Percentiles rank a stretch among this genome's conserved stretches.
Conservation (phyloP, 2,329 filamentous ascomycete genomes). For the Coleophoma crateriformis region DNA sequence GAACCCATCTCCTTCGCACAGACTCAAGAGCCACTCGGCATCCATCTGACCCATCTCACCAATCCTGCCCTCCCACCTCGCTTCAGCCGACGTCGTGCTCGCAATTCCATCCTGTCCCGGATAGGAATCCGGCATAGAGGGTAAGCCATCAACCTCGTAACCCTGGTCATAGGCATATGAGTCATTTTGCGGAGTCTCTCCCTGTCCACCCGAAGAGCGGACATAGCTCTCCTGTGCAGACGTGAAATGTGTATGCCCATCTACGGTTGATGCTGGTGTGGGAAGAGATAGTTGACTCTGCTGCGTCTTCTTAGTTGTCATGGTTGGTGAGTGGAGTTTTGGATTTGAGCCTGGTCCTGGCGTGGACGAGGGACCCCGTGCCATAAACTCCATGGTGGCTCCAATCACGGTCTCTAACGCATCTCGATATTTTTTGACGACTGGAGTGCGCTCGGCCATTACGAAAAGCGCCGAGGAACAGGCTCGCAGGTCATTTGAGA, state of each 20-base stretch:
- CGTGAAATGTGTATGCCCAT: constrained; percentile 7
- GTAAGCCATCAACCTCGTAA: constrained; percentile 4
- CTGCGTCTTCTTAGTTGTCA: neutral
- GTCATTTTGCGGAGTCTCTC: neutral
- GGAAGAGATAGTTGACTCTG: neutral
- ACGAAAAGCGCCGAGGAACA: constrained; percentile 39
- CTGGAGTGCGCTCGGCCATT: constrained; percentile 37
- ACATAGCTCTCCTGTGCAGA: constrained; percentile 13
- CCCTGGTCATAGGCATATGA: constrained; percentile 4
- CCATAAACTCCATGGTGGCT: constrained; percentile 32
- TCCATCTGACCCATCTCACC: constrained; percentile 21
- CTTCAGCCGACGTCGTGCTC: neutral
- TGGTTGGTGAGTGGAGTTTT: neutral
- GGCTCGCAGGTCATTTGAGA: constrained; percentile 25
- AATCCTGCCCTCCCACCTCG: constrained; percentile 15
- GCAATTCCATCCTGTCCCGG: constrained; percentile 6
- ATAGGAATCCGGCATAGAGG: constrained; percentile 11
- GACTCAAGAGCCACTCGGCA: constrained; percentile 17
- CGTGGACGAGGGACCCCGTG: neutral
- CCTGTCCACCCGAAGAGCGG: constrained; percentile 2
- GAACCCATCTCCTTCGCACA: constrained; percentile 10
- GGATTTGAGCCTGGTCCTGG: neutral
- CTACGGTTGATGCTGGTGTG: constrained; percentile 1
- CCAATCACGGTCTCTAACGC: constrained; percentile 35
- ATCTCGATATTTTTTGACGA: constrained; percentile 37